Evolutionary conservation across 2,329 filamentous ascomycete genomes (phyloP), one percentile per base, ranked within the genome.

Genomic region (Epichloe sibirici): DNA sequence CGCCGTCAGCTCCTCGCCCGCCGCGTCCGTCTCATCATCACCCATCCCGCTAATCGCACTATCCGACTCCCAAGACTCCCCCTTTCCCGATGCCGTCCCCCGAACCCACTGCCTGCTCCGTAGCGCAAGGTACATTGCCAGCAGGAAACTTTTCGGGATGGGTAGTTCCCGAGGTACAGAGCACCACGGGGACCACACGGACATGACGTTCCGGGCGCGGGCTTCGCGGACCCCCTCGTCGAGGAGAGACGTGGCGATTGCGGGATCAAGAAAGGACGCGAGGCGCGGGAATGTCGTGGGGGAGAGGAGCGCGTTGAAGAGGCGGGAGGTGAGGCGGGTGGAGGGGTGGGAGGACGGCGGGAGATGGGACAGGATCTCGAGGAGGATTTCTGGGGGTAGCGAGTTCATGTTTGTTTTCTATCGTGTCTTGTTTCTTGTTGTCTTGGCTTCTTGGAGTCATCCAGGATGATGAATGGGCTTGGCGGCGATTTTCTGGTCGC

Each of bases 151-250:
- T 40, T 61, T 58, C 9, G 61, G 56, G 12, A 69, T 51, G 37
- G 60, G 65, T 7, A 69, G 54, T 13, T 56, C 53, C 13, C 49
- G 50, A 4, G 66, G 66, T 13, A 67, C 64, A 40, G 57, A 56
- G 57, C 66, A 68, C n/a, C 58, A 53, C n/a, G 66, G 66, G 17
- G 66, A 69, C 66, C 66, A 69, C 51, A 69, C 62, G 11, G 62
- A 61, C 1, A 34, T 53, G 31, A 39, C 55, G 56, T 8, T 56
- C 57, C 8, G 65, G 59, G 5, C 43, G 45, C 28, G 55, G 21
- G 63, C 59, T 47, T 64, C 58, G 23, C 55, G 51, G 5, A 62
- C 58, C 12, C 59, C 55, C 12, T 59, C 48, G 37, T 66, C 55
- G 25, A 60, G 63, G 28, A 31, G 25, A 51, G 45, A 38, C 58